Percentiles rank a stretch among this genome's conserved stretches.
These are phyloP conservation scores for Copromyces sp. DNA, from an alignment of 495 filamentous ascomycete genomes.

Conservation along the genomic window DNA sequence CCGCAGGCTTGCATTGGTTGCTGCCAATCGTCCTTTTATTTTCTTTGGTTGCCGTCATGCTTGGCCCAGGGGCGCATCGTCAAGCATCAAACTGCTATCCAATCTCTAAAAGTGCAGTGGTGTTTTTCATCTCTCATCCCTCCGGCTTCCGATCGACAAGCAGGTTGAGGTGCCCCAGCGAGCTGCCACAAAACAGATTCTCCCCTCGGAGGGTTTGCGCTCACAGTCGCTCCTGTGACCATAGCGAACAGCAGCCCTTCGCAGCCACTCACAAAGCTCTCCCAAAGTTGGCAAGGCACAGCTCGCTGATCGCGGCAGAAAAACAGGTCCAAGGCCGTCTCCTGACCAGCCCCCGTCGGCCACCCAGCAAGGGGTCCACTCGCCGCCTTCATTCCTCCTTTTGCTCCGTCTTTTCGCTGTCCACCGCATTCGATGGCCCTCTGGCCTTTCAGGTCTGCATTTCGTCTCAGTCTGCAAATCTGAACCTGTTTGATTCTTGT, in stretches of 20 bases:
- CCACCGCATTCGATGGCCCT: not conserved
- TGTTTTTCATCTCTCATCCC: not conserved
- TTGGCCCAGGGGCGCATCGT: not conserved
- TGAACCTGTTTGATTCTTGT: constrained; percentile 1
- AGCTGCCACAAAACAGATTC: constrained; percentile 12
- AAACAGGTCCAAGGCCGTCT: constrained; percentile 17
- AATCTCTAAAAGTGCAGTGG: not conserved
- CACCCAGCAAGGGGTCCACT: constrained; percentile 3
- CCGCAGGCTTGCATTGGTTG: not conserved
- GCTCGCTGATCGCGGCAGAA: constrained; percentile 25
- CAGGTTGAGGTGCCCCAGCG: constrained; percentile 9
- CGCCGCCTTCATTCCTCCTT: not conserved
- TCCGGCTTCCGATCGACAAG: constrained; percentile 14
- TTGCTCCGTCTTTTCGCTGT: not conserved
- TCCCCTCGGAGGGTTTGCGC: not conserved
- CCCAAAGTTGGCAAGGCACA: constrained; percentile 15
- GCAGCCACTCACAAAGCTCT: constrained; percentile 8
- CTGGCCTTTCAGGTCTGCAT: not conserved
- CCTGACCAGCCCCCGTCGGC: constrained; percentile 13
- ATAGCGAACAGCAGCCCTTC: constrained; percentile 8
- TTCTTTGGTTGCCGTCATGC: not conserved
- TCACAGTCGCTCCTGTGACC: constrained; percentile 10
- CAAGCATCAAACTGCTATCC: not conserved
- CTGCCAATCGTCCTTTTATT: not conserved
- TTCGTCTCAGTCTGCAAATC: not conserved